These are phyloP conservation scores for Phaseolus lunatus DNA, from an alignment of 306 rosid species.

Conservation along the genomic window DNA sequence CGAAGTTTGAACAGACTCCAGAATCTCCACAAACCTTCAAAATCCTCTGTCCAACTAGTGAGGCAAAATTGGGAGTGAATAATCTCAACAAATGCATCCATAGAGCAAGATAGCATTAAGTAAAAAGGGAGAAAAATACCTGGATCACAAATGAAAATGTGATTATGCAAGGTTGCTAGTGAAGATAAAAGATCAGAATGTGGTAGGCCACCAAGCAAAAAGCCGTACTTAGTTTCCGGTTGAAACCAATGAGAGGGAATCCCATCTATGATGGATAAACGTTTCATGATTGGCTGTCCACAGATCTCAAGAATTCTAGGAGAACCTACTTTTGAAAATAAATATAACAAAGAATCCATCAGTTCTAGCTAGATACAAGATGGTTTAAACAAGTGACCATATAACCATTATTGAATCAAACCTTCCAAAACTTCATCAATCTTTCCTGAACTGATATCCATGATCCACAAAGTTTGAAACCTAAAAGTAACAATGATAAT, in stretches of 20 bases:
- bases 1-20: slow-evolving; percentile 58
- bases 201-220: slow-evolving; percentile 55
- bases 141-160: slow-evolving; percentile 69
- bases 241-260: slow-evolving; percentile 60
- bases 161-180: slow-evolving; percentile 60
- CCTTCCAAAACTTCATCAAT: slow-evolving; percentile 69
- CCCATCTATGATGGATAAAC: slow-evolving; percentile 63
- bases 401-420: slow-evolving; percentile 44
- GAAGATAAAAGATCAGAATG: slow-evolving; percentile 75
- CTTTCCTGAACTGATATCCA: slow-evolving; percentile 70
- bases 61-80: slow-evolving; percentile 48
- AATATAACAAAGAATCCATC: slow-evolving; percentile 38
- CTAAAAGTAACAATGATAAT: slow-evolving; percentile 50
- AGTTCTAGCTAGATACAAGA: slow-evolving; percentile 29
- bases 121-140: slow-evolving; percentile 55
- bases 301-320: slow-evolving; percentile 66
- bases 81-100: slow-evolving; percentile 39
- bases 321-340: slow-evolving; percentile 55
- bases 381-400: slow-evolving; percentile 25
- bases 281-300: slow-evolving; percentile 59
- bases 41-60: slow-evolving; percentile 82
- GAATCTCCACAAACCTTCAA: slow-evolving; percentile 66
- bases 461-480: slow-evolving; percentile 73
- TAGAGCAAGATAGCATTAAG: slow-evolving; percentile 9
- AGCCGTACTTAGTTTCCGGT: slow-evolving; percentile 51